A percentile compares a stretch with the other conserved stretches of the same genome.
These are phyloP conservation scores for Phytophthora foliorum DNA, from an alignment of 352 stramenopile genomes.

Conservation along the genomic window DNA sequence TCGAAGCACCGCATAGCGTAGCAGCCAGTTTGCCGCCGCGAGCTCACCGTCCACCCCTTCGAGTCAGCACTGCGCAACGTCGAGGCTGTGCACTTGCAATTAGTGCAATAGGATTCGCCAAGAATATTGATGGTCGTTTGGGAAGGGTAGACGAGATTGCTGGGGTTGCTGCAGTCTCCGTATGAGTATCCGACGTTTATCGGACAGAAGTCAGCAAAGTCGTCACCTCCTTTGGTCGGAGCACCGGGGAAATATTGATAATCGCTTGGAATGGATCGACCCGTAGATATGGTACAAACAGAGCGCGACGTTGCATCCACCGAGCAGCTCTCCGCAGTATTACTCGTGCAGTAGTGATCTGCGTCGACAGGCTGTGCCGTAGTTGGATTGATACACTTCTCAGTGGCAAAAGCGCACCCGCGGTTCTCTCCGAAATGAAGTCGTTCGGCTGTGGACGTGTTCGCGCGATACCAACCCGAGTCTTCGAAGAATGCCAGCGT, in stretches of 20 bases:
- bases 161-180: slow-evolving; percentile 70
- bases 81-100: slow-evolving; percentile 78
- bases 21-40: slow-evolving; percentile 74
- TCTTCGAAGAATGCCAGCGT: slow-evolving; percentile 88
- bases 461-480: slow-evolving; percentile 84
- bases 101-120: slow-evolving; percentile 79
- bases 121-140: slow-evolving; percentile 78
- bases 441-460: slow-evolving; percentile 53
- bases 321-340: slow-evolving; percentile 71
- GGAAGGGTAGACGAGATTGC: slow-evolving; percentile 58
- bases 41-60: slow-evolving; percentile 63
- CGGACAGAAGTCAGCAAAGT: slow-evolving; percentile 83
- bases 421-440: slow-evolving; percentile 76
- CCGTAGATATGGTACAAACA: slow-evolving; percentile 62
- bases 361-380: slow-evolving; percentile 51
- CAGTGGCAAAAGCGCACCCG: slow-evolving; percentile 72
- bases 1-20: slow-evolving; percentile 76
- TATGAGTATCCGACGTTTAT: slow-evolving; percentile 76
- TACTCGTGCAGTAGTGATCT: slow-evolving; percentile 78
- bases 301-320: slow-evolving; percentile 78
- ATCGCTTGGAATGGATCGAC: slow-evolving; percentile 49
- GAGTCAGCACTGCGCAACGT: slow-evolving; percentile 73
- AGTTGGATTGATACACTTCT: slow-evolving; percentile 72
- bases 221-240: slow-evolving; percentile 55
- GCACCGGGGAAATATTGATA: slow-evolving; percentile 77